Base-by-base conservation (phyloP, 805 yeast genomes). In the Nakazawaea peltata region DNA sequence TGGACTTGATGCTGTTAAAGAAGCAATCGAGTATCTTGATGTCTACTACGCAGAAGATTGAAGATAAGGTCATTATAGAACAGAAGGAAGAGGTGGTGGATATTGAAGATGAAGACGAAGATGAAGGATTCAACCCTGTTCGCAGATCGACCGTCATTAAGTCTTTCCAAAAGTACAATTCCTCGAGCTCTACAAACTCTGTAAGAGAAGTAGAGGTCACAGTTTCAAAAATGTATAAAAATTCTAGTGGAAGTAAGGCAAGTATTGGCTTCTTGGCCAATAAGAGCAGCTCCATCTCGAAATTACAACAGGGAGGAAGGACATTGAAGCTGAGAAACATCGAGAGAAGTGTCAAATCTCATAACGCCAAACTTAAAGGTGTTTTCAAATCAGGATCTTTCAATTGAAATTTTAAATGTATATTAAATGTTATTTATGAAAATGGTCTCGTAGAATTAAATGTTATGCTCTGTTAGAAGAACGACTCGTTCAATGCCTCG, bases 191-290 rank as follows among this genome's bases (percentile, higher is more conserved):
- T n/a, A 62, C 57, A 30, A 59, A 55, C 11, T 60, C 56, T 23
- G 63, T 57, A 37, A 61, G 62, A 37, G 69, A 62, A 25, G 68
- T 66, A 17, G 61, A 57, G 17, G 81, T 78, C 14, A 73, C 72
- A 1, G 54, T 74, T 4, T 64, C 74, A 30, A 70, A 69, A 23
- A 64, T 69, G 19, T 71, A 73, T 46, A 75, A 66, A 49, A 65
- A 68, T 9, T 78, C 74, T 1, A 63, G 74, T 2, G 72, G 79
- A 6, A 58, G 72, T 4, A 70, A 65, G 41, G 73, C 81, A 1
- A 71, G 81, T 7, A 69, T 81, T 42, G 69, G 79, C 30, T 69
- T 69, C 36, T 50, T 73, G 48, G 71, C 78, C 9, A 54, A 53
- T 29, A 51, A 54, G 19, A 53, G 29, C 33, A 33, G 27, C 13